Evolutionary conservation across 1,284 basidiomycete species (phyloP).

Genomic region (Mycosarcoma maydis): DNA sequence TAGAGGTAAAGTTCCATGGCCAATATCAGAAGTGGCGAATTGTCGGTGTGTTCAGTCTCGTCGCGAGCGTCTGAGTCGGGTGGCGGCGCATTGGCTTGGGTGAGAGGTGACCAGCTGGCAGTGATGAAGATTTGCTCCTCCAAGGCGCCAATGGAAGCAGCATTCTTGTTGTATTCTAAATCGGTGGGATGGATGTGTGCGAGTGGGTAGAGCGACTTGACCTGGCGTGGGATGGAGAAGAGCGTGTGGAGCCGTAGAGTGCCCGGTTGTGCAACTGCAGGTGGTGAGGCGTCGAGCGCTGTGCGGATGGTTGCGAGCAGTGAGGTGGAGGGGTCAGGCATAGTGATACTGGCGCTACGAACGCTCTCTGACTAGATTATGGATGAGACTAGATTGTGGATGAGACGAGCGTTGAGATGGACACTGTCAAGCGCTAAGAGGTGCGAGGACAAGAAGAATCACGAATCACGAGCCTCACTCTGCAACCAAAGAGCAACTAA

Average conservation of each 20-base stretch:
- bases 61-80: slow-evolving; percentile 59
- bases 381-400: neutral
- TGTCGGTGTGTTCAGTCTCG: slow-evolving; percentile 39
- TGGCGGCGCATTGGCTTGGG: neutral
- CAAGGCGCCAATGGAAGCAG: slow-evolving; percentile 22
- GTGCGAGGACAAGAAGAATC: no score
- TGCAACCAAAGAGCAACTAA: no score
- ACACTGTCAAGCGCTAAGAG: no score
- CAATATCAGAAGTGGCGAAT: slow-evolving; percentile 71
- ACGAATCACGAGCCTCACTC: no score
- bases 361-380: no score
- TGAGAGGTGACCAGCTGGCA: slow-evolving; percentile 32
- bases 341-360: no score
- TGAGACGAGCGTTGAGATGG: no score
- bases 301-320: slow-evolving; percentile 30
- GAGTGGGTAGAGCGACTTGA: slow-evolving; percentile 60
- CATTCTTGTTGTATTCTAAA: slow-evolving; percentile 24
- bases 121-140: slow-evolving; percentile 49
- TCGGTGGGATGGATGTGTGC: slow-evolving; percentile 58
- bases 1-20: slow-evolving; percentile 86
- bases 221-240: slow-evolving; percentile 56
- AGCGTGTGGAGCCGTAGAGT: slow-evolving; percentile 49
- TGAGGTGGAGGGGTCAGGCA: slow-evolving; percentile 8
- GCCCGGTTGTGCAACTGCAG: slow-evolving; percentile 31
- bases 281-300: slow-evolving; percentile 20